These are phyloP conservation scores for Urochloa ruziziensis DNA, from an alignment of 176 grass and related monocot genomes.

Conservation along the genomic window DNA sequence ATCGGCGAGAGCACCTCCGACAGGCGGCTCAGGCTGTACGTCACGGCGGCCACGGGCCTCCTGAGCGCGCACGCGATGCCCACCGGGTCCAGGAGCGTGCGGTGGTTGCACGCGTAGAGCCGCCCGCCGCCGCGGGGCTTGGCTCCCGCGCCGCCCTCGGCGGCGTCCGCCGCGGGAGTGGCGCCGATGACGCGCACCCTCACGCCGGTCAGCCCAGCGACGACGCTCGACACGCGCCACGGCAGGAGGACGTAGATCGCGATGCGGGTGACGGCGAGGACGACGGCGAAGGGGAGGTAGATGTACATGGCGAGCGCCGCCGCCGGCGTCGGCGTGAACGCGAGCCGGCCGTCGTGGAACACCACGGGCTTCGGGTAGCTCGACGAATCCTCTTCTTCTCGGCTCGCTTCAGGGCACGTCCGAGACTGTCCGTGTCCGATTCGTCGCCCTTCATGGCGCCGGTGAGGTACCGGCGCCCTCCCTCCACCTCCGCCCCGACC, in stretches of 20 bases:
- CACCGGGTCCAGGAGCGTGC: constrained; percentile 67
- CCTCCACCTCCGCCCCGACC: constrained; percentile 11
- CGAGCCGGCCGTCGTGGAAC: constrained; percentile 70
- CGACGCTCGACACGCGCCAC: constrained; percentile 27
- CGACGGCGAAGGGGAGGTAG: constrained; percentile 53
- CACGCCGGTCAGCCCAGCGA: constrained; percentile 38
- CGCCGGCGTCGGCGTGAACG: constrained; percentile 54
- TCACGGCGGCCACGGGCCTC: constrained; percentile 28
- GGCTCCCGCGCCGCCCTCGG: no score
- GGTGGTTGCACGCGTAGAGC: constrained; percentile 75
- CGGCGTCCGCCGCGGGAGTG: not conserved
- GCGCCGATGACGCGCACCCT: constrained; percentile 22
- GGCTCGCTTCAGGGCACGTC: not conserved
- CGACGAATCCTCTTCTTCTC: not conserved
- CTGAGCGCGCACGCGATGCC: constrained; percentile 51
- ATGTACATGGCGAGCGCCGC: constrained; percentile 62
- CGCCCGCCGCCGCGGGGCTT: not conserved
- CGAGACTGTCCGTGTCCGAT: not conserved
- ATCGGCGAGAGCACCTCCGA: constrained; percentile 63
- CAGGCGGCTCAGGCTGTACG: constrained; percentile 56
- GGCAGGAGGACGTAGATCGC: constrained; percentile 54
- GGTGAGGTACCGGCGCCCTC: constrained; percentile 17
- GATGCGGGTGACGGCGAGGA: constrained; percentile 33
- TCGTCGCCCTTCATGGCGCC: constrained; percentile 35
- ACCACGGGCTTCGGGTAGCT: constrained; percentile 37